These are phyloP conservation scores for Quercus lobata DNA, from an alignment of 331 rosid species.

Conservation along the genomic window DNA sequence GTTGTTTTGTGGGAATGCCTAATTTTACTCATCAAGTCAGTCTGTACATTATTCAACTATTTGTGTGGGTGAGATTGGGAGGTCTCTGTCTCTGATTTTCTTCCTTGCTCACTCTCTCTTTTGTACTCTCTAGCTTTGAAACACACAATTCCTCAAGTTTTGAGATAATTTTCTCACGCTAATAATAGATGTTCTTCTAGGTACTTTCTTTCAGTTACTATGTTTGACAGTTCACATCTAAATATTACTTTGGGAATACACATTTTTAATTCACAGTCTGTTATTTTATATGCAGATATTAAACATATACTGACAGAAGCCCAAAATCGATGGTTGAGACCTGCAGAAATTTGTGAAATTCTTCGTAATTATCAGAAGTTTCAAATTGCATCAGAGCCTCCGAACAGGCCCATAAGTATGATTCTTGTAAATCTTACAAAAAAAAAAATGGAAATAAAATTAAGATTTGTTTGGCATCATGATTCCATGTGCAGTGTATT, in stretches of 20 bases:
- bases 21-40: neutral
- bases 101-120: neutral
- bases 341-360: conserved; percentile 97
- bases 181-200: neutral
- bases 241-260: neutral
- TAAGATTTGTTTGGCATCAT: neutral
- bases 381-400: conserved; percentile 76
- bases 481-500: neutral
- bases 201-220: too few relatives aligned
- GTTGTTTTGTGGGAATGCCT: neutral
- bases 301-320: conserved; percentile 72
- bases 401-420: conserved; percentile 79
- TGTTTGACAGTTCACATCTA: neutral
- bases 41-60: neutral
- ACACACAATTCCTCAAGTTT: neutral
- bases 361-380: conserved; percentile 67
- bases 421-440: conserved; percentile 19
- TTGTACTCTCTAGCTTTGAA: neutral
- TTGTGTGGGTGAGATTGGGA: neutral
- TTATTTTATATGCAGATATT: conserved; percentile 54
- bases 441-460: neutral
- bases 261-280: conserved; percentile 11
- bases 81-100: neutral
- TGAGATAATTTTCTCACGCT: neutral
- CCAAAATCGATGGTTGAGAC: conserved; percentile 86